Conservation (phyloP, 2,329 filamentous ascomycete genomes). For the Alternaria burnsii region DNA sequence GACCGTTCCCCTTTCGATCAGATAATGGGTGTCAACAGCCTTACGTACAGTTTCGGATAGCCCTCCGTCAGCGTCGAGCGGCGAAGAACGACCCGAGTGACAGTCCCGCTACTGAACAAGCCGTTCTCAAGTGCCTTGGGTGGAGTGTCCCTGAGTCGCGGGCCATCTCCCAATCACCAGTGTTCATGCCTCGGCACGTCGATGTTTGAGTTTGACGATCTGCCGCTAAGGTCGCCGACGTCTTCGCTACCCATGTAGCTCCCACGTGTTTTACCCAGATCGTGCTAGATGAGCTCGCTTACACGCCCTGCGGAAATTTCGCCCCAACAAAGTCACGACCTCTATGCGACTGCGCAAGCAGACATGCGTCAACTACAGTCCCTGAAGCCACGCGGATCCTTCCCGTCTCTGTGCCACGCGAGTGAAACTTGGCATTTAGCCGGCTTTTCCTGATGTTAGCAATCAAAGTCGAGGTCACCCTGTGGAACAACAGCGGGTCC, state of each 20-base stretch:
- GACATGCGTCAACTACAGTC: slow-evolving; percentile 3
- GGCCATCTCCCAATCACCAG: neutral
- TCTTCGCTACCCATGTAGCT: slow-evolving; percentile 12
- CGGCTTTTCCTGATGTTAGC: neutral
- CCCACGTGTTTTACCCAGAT: slow-evolving; percentile 15
- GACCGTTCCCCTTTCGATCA: slow-evolving; percentile 3
- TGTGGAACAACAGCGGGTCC: slow-evolving; percentile 5
- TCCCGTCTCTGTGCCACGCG: slow-evolving; percentile 20
- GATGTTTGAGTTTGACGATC: slow-evolving; percentile 17
- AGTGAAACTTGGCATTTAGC: slow-evolving; percentile 5
- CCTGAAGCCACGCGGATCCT: slow-evolving; percentile 14
- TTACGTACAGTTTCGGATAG: neutral
- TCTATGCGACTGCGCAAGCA: slow-evolving; percentile 1
- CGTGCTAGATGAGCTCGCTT: slow-evolving; percentile 15
- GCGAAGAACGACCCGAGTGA: slow-evolving; percentile 2
- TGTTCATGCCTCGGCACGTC: slow-evolving; percentile 15
- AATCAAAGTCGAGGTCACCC: neutral
- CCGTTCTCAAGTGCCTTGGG: slow-evolving; percentile 2
- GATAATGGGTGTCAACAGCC: neutral
- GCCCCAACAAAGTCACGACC: slow-evolving; percentile 16
- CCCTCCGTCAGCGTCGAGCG: neutral
- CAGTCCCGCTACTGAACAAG: slow-evolving; percentile 1
- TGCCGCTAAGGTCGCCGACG: slow-evolving; percentile 18
- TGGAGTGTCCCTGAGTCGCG: slow-evolving; percentile 4
- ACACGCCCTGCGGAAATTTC: slow-evolving; percentile 5